phyloP scores from a whole-genome alignment of 2,329 filamentous ascomycete genomes.

The Alternaria brassicae region DNA sequence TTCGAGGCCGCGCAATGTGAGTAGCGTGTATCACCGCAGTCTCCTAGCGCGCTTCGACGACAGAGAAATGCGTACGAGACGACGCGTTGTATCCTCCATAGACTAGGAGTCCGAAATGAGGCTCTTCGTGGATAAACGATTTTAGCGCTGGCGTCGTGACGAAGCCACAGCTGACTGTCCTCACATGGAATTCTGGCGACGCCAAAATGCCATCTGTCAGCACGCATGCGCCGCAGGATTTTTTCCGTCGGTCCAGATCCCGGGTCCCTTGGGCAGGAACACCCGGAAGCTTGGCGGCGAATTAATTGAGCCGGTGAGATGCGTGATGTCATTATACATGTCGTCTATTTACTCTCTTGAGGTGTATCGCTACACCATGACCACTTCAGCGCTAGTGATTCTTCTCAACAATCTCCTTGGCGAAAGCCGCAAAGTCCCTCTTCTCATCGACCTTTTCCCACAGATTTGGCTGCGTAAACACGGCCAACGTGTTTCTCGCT shows the following conservation, averaged over 20 bases:
- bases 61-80: constrained; percentile 1
- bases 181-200: not conserved
- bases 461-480: constrained; percentile 96
- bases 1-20: constrained; percentile 15
- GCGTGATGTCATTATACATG: constrained; percentile 20
- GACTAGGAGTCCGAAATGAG: constrained; percentile 1
- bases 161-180: constrained; percentile 1
- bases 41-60: constrained; percentile 1
- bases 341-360: not conserved
- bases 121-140: not conserved
- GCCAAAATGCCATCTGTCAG: constrained; percentile 1
- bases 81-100: constrained; percentile 8
- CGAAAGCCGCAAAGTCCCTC: constrained; percentile 78
- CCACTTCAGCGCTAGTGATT: constrained; percentile 48
- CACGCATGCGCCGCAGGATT: not conserved
- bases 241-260: not conserved
- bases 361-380: not conserved
- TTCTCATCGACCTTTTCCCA: constrained; percentile 76
- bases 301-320: not conserved
- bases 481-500: constrained; percentile 81
- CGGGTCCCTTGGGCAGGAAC: not conserved
- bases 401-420: constrained; percentile 59
- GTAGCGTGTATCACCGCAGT: not conserved
- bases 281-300: not conserved
- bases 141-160: constrained; percentile 1